A percentile compares a stretch with the other conserved stretches of the same genome.
Evolutionary conservation across 768 basidiomycete species (phyloP).

Genomic region (Cystobasidium onofrii): DNA sequence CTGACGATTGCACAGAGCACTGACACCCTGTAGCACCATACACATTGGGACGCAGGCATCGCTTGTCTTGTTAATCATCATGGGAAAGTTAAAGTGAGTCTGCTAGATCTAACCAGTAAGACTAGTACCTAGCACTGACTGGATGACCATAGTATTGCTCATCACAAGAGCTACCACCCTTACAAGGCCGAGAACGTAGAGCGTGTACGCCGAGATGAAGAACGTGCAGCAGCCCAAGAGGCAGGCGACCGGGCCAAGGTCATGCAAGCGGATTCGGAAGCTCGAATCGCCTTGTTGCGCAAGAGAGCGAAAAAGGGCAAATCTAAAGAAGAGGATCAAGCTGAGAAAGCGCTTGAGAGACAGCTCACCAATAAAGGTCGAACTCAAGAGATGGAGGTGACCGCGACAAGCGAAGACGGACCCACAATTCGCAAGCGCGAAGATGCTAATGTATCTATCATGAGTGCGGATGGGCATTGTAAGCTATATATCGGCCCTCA

Average conservation of each 20-base stretch:
- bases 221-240: slow-evolving; percentile 15
- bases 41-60: too few species aligned
- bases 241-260: slow-evolving; percentile 27
- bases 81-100: slow-evolving; percentile 27
- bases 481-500: neutral
- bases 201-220: slow-evolving; percentile 35
- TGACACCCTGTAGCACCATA: too few species aligned
- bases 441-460: slow-evolving; percentile 11
- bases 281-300: slow-evolving; percentile 24
- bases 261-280: slow-evolving; percentile 33
- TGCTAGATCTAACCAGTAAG: neutral
- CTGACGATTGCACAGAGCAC: too few species aligned
- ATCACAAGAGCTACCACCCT: slow-evolving; percentile 31
- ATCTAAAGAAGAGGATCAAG: slow-evolving; percentile 20
- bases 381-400: neutral
- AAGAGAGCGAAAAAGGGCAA: slow-evolving; percentile 31
- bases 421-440: slow-evolving; percentile 38
- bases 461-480: slow-evolving; percentile 19
- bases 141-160: slow-evolving; percentile 5
- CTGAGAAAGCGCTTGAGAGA: slow-evolving; percentile 21
- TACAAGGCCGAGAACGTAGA: slow-evolving; percentile 35
- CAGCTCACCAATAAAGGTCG: slow-evolving; percentile 23
- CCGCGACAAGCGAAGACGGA: neutral
- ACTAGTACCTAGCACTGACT: neutral
- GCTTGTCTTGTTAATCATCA: neutral